Base-by-base conservation (phyloP, 805 yeast species). In the Wickerhamiella siamensis region DNA sequence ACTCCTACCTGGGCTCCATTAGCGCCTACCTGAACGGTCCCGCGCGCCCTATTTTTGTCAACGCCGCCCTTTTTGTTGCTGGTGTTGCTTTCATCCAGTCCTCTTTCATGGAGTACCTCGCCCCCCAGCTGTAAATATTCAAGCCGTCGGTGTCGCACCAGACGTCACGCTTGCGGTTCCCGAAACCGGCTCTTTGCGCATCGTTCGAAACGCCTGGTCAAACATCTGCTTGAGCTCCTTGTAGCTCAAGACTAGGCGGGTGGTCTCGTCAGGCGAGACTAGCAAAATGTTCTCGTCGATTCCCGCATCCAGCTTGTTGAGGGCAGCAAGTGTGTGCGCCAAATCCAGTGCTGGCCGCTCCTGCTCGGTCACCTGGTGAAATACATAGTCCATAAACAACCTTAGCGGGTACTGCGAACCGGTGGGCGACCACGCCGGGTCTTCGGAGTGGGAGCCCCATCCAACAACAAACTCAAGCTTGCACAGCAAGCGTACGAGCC, bases 261-360 rank as follows among this genome's bases (percentile, higher is more conserved):
- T 79, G 64, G 77, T 78, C 56, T 84, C 94, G 58, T 87, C 95
- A 9, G 79, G 72, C 5, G 91, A 78, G 1, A 84, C 83, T 40
- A 91, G 68, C 57, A 87, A 64, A 14, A 91, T 61, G 50, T 74
- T 76, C 60, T 91, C 98, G 40, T 83, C 86, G 27, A 79, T 70
- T 1, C 96, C 97, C 4, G 88, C 93, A 56, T 91, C 98, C 49
- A 91, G 65, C 60, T 88, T 91, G 62, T 88, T 88, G 53, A 91
- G 64, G 52, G 80, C 74, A 39, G 74, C 66, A 46, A 91, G 63
- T 4, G 86, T 87, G 57, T 84, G 84, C 1, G 86, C 77, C 51
- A 91, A 65, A 59, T 91, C 95, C 43, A 84, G 63, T 2, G 77
- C 72, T 2, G 94, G 86, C 51, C 71, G 70, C 12, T 95, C 95